These are phyloP conservation scores for Jimgerdemannia flammicorona DNA, from an alignment of 192 early-diverging fungal species.

Conservation along the genomic window DNA sequence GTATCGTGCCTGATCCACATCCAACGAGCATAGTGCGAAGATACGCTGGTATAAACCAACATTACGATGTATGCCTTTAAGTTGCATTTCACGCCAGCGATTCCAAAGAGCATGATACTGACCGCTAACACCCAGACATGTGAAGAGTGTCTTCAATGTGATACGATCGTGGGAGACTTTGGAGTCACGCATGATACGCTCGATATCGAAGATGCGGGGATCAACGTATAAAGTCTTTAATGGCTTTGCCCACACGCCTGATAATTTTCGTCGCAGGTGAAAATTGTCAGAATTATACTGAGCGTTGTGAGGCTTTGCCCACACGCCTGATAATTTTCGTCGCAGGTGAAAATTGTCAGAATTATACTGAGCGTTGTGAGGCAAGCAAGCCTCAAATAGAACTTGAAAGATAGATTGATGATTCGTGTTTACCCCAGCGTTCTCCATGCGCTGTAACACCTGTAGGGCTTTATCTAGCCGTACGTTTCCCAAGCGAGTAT, in stretches of 20 bases:
- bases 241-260: not conserved
- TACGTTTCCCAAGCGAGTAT: constrained; percentile 5
- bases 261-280: not conserved
- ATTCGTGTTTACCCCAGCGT: constrained; percentile 10
- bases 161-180: constrained; percentile 29
- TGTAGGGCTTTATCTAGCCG: constrained; percentile 22
- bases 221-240: constrained; percentile 6
- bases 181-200: constrained; percentile 30
- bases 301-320: constrained; percentile 10
- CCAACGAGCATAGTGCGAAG: constrained; percentile 25
- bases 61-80: constrained; percentile 25
- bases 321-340: not conserved
- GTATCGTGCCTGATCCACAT: constrained; percentile 19
- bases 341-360: constrained; percentile 21
- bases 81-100: constrained; percentile 25
- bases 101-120: constrained; percentile 20
- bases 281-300: constrained; percentile 26
- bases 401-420: constrained; percentile 21
- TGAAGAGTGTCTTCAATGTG: constrained; percentile 25
- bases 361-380: constrained; percentile 14
- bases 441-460: constrained; percentile 20
- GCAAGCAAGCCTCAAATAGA: constrained; percentile 28
- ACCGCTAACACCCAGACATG: constrained; percentile 25
- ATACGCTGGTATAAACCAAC: constrained; percentile 18
- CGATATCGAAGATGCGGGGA: constrained; percentile 30